phyloP scores from a whole-genome alignment of 1,284 basidiomycete genomes.

The Cystobasidium slooffiae region DNA sequence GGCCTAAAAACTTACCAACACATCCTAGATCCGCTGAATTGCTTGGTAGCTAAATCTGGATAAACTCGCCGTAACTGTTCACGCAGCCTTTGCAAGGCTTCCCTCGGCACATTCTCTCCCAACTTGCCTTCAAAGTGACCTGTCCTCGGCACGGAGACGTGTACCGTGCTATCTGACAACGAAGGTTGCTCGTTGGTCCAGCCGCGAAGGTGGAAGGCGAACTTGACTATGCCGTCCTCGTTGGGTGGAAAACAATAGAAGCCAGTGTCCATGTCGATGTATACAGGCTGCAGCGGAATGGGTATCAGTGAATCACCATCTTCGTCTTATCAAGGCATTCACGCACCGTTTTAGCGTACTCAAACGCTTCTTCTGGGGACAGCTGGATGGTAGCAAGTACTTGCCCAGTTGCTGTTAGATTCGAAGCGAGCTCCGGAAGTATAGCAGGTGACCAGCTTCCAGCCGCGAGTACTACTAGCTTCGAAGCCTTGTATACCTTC shows the following conservation, averaged over 20 bases:
- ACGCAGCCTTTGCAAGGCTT: conserved; percentile 63
- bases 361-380: conserved; percentile 67
- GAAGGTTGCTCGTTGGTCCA: conserved; percentile 60
- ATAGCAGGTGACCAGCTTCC: conserved; percentile 83
- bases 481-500: conserved; percentile 61
- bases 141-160: conserved; percentile 30
- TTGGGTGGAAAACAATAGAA: conserved; percentile 63
- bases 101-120: conserved; percentile 63
- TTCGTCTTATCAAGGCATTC: no score
- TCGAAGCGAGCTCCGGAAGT: conserved; percentile 66
- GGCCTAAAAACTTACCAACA: conserved; percentile 69
- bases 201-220: conserved; percentile 72
- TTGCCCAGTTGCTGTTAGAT: conserved; percentile 72
- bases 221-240: conserved; percentile 69
- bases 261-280: conserved; percentile 46
- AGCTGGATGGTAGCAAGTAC: conserved; percentile 73
- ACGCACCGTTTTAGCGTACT: conserved; percentile 61
- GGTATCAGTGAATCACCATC: no score
- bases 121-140: conserved; percentile 28
- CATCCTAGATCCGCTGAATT: conserved; percentile 71
- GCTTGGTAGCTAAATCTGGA: conserved; percentile 71
- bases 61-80: conserved; percentile 65
- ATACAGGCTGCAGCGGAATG: conserved; percentile 16
- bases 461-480: conserved; percentile 68
- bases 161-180: conserved; percentile 2